A percentile compares a stretch with the other conserved stretches of the same genome.
These are phyloP conservation scores for Xanthoconium stramineum DNA, from an alignment of 768 basidiomycete species.

Conservation along the genomic window DNA sequence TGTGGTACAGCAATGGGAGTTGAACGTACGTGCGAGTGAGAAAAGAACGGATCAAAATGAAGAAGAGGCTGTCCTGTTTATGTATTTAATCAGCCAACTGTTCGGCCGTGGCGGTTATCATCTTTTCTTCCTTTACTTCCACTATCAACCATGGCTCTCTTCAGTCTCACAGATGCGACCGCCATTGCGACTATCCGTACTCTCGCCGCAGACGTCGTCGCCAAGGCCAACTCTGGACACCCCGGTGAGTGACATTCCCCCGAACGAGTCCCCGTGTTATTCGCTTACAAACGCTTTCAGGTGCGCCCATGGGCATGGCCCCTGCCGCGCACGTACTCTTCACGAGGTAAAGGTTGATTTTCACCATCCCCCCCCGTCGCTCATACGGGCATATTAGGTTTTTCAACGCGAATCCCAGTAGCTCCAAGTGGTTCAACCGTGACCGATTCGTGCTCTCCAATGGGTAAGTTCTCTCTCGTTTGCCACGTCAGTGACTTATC, in stretches of 20 bases:
- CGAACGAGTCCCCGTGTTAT: background rate
- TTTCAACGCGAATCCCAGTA: constrained; percentile 85
- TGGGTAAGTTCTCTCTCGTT: constrained; percentile 49
- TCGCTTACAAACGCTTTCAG: constrained; percentile 34
- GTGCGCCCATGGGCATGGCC: constrained; percentile 94
- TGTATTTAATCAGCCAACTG: constrained; percentile 10
- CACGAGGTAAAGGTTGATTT: constrained; percentile 47
- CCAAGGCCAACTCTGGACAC: constrained; percentile 91
- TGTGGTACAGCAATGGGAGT: constrained; percentile 23
- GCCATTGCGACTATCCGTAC: constrained; percentile 73
- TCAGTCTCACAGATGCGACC: constrained; percentile 47
- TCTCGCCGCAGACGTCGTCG: constrained; percentile 73
- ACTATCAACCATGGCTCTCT: constrained; percentile 37
- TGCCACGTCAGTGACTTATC: constrained; percentile 8
- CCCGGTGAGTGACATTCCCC: constrained; percentile 47
- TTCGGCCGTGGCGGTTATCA: background rate
- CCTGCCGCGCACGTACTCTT: constrained; percentile 80
- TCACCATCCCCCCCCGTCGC: background rate
- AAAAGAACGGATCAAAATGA: background rate
- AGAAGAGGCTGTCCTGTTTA: background rate
- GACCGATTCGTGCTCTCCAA: constrained; percentile 97
- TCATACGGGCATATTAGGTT: constrained; percentile 45
- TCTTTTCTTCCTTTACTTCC: constrained; percentile 10
- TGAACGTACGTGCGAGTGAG: background rate
- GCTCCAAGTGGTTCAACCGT: constrained; percentile 92